Percentiles rank a stretch among this genome's conserved stretches.
Evolutionary conservation across 192 early-diverging fungal species (phyloP).

Genomic region (Podila clonocystis): DNA sequence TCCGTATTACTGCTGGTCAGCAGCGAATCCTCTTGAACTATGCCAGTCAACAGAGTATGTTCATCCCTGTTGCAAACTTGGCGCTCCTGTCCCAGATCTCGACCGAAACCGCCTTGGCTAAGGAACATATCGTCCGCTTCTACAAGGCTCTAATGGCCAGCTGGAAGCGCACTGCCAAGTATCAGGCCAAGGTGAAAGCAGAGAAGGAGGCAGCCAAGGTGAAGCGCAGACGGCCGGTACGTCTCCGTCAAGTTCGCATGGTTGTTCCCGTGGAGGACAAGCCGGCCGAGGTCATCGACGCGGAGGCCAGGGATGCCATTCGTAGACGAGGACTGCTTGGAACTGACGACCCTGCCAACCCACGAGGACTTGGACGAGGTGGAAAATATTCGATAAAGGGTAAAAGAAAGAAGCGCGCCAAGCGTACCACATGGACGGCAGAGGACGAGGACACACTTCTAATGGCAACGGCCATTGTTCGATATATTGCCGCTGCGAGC

Average conservation of each 20-base stretch:
- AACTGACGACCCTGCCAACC: neutral
- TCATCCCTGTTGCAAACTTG: slow-evolving; percentile 16
- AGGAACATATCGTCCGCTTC: slow-evolving; percentile 21
- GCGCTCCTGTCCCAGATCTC: slow-evolving; percentile 12
- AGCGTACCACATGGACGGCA: slow-evolving; percentile 14
- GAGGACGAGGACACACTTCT: slow-evolving; percentile 23
- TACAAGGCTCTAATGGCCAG: slow-evolving; percentile 21
- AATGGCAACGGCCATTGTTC: slow-evolving; percentile 10
- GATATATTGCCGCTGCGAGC: slow-evolving; percentile 18
- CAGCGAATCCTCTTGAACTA: slow-evolving; percentile 16
- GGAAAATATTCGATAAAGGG: neutral
- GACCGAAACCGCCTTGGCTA: slow-evolving; percentile 19
- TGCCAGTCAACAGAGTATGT: slow-evolving; percentile 21
- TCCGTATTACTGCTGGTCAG: slow-evolving; percentile 20
- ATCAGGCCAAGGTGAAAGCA: neutral
- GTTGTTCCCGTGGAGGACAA: neutral
- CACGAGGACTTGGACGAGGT: neutral
- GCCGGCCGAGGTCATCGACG: neutral
- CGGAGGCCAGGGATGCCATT: neutral
- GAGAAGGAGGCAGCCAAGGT: neutral
- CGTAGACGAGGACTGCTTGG: neutral
- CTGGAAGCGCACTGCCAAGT: slow-evolving; percentile 16
- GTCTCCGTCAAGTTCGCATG: slow-evolving; percentile 8
- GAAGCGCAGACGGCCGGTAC: neutral
- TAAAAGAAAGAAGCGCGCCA: slow-evolving; percentile 11